A percentile compares a stretch with the other conserved stretches of the same genome.
phyloP scores from a whole-genome alignment of 106 monocot species.

The Amphibolis antarctica region DNA sequence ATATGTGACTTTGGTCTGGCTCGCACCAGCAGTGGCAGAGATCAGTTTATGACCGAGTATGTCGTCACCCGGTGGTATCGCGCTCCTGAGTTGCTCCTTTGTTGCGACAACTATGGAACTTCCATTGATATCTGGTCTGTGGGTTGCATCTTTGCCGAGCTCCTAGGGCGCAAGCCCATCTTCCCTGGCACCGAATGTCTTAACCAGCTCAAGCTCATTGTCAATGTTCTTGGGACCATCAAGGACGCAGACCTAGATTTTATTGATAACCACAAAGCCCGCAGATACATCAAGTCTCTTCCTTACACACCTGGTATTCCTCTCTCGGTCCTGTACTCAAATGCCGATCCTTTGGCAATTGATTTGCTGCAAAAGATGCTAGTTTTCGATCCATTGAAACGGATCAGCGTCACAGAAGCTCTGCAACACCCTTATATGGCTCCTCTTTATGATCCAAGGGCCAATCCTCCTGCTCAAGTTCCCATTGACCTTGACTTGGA shows the following conservation, averaged over 20 bases:
- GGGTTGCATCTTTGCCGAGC: slow-evolving; percentile 84
- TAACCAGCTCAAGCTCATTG: slow-evolving; percentile 78
- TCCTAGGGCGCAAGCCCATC: slow-evolving; percentile 77
- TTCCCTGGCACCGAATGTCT: slow-evolving; percentile 78
- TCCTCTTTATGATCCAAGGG: slow-evolving; percentile 46
- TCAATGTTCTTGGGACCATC: slow-evolving; percentile 65
- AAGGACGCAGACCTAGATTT: slow-evolving; percentile 49
- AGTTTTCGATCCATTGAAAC: slow-evolving; percentile 63
- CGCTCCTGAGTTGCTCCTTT: slow-evolving; percentile 73
- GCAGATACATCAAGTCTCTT: slow-evolving; percentile 58
- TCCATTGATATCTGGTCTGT: slow-evolving; percentile 92
- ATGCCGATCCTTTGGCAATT: slow-evolving; percentile 55
- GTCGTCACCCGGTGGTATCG: slow-evolving; percentile 89
- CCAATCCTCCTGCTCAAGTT: slow-evolving; percentile 43
- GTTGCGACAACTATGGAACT: slow-evolving; percentile 73
- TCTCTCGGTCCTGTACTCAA: slow-evolving; percentile 31
- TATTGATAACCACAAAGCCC: slow-evolving; percentile 73
- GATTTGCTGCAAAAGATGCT: slow-evolving; percentile 68
- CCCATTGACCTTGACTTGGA: slow-evolving; percentile 65
- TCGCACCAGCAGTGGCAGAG: slow-evolving; percentile 45
- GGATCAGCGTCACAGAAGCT: slow-evolving; percentile 66
- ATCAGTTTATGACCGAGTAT: slow-evolving; percentile 77
- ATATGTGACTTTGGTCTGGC: slow-evolving; percentile 86
- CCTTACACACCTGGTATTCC: slow-evolving; percentile 51
- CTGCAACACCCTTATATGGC: slow-evolving; percentile 67